Percentiles rank a stretch among this genome's conserved stretches.
Evolutionary conservation across 2,329 filamentous ascomycete species (phyloP).

Genomic region (Colletotrichum chlorophyti): DNA sequence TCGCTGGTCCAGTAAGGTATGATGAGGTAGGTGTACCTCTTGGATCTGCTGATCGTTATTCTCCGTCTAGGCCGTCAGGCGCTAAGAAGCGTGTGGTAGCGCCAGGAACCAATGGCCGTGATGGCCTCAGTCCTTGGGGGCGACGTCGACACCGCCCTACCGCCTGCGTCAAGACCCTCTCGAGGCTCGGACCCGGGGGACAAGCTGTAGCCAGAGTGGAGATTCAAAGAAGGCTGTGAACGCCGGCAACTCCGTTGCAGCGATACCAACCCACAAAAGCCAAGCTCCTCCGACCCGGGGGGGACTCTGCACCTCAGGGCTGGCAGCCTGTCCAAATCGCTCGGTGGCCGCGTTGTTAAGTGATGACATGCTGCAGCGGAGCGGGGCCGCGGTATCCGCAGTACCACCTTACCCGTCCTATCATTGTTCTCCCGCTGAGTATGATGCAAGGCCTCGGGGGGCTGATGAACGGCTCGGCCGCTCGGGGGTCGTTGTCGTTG

Average conservation of each 20-base stretch:
- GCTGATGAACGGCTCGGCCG: slow-evolving; percentile 5
- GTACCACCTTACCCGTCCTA: neutral
- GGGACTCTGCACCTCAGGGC: neutral
- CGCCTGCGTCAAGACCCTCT: neutral
- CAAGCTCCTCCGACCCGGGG: neutral
- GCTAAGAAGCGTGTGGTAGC: slow-evolving; percentile 14
- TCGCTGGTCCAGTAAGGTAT: neutral
- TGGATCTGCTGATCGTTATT: slow-evolving; percentile 23
- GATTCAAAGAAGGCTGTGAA: slow-evolving; percentile 11
- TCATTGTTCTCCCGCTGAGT: slow-evolving; percentile 10
- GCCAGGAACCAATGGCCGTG: slow-evolving; percentile 17
- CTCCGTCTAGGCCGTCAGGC: slow-evolving; percentile 9
- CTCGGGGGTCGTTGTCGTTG: too few relatives aligned
- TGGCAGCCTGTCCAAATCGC: neutral
- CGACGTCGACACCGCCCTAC: slow-evolving; percentile 14
- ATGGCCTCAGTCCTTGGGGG: slow-evolving; percentile 17
- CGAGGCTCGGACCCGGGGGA: neutral
- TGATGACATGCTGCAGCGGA: slow-evolving; percentile 28
- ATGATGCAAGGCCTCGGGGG: slow-evolving; percentile 7
- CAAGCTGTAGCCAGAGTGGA: slow-evolving; percentile 5
- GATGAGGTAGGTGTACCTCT: slow-evolving; percentile 8
- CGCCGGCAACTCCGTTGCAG: slow-evolving; percentile 21
- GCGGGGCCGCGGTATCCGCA: slow-evolving; percentile 16
- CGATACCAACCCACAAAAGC: neutral
- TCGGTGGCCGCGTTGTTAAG: neutral